Percentiles rank a stretch among this genome's conserved stretches.
Conservation (phyloP, 306 rosid genomes). For the Begonia peltatifolia region DNA sequence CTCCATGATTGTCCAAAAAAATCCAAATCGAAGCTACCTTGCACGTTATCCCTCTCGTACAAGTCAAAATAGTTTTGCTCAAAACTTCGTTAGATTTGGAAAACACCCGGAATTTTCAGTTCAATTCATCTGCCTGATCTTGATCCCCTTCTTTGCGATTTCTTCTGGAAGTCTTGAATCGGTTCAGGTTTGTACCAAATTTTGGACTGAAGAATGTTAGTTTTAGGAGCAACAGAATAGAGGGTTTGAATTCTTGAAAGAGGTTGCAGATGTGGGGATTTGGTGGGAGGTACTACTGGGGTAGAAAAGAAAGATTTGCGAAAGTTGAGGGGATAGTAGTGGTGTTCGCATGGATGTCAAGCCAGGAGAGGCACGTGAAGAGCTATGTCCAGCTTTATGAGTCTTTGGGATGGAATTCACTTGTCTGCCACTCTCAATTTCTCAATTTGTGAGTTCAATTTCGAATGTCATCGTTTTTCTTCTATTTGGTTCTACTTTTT, state of each 20-base stretch:
- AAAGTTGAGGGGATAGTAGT: slow-evolving; percentile 64
- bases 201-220: background rate
- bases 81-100: too few species aligned
- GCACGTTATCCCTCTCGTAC: too few species aligned
- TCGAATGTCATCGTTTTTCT: background rate
- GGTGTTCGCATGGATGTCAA: slow-evolving; percentile 82
- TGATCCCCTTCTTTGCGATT: too few species aligned
- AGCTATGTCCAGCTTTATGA: slow-evolving; percentile 61
- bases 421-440: slow-evolving; percentile 68
- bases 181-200: too few species aligned
- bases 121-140: too few species aligned
- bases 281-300: slow-evolving; percentile 82
- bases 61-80: too few species aligned
- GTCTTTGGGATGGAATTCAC: slow-evolving; percentile 73
- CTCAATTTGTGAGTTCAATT: slow-evolving; percentile 59
- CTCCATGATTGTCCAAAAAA: too few species aligned
- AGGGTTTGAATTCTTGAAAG: slow-evolving; percentile 2
- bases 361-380: slow-evolving; percentile 59
- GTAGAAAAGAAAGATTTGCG: slow-evolving; percentile 36
- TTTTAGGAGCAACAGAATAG: background rate
- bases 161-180: too few species aligned
- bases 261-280: slow-evolving; percentile 70
- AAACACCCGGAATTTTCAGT: too few species aligned
- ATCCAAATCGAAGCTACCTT: too few species aligned
- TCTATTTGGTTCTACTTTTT: background rate